phyloP scores from a whole-genome alignment of 1,139 yeast genomes.

The Spathaspora jeffriesii region DNA sequence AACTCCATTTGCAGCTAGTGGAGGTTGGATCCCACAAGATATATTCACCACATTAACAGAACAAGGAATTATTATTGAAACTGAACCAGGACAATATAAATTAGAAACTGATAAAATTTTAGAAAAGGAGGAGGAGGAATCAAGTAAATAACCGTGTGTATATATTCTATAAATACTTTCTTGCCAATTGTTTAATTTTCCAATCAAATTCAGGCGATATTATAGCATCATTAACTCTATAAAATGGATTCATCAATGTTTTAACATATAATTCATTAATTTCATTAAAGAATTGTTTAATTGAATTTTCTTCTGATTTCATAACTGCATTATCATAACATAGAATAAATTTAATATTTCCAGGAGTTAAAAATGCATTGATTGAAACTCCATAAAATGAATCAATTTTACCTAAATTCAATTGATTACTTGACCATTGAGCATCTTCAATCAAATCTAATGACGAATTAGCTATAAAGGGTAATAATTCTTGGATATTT shows the following conservation, averaged over 20 bases:
- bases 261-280: conserved; percentile 88
- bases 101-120: conserved; percentile 42
- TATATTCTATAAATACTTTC: conserved; percentile 58
- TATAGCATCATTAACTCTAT: conserved; percentile 73
- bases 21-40: conserved; percentile 96
- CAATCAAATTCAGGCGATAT: conserved; percentile 75
- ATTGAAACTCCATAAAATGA: conserved; percentile 80
- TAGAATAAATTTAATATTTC: conserved; percentile 79
- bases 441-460: conserved; percentile 86
- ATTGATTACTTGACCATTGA: conserved; percentile 72
- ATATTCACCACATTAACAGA: conserved; percentile 72
- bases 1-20: conserved; percentile 86
- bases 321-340: conserved; percentile 57
- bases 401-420: conserved; percentile 79
- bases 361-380: conserved; percentile 85
- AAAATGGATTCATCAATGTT: conserved; percentile 85
- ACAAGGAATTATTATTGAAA: conserved; percentile 59
- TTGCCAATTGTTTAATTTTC: conserved; percentile 69
- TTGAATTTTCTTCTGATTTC: conserved; percentile 62
- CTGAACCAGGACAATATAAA: conserved; percentile 34
- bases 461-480: conserved; percentile 86
- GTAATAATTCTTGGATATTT: conserved; percentile 77
- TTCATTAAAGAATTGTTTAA: conserved; percentile 82
- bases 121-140: conserved; percentile 21
- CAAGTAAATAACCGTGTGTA: background rate